Conservation (phyloP, 2,329 filamentous ascomycete genomes). For the Metarhizium album region DNA sequence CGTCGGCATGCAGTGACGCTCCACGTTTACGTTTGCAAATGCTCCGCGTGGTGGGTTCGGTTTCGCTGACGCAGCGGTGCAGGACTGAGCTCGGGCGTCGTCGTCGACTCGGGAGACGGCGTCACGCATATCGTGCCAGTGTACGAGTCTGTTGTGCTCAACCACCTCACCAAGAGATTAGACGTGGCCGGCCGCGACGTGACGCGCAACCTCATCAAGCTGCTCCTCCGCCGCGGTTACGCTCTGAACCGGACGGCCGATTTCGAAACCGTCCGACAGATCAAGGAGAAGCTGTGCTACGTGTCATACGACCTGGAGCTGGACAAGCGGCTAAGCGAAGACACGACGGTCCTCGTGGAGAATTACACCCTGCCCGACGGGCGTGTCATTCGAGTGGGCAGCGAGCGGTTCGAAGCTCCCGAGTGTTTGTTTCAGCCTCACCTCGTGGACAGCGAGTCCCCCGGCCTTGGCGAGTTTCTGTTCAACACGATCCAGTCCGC, state of each 20-base stretch:
- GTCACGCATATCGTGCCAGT: conserved; percentile 98
- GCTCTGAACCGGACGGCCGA: conserved; percentile 96
- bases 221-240: conserved; percentile 87
- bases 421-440: conserved; percentile 99
- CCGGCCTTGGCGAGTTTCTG: conserved; percentile 89
- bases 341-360: conserved; percentile 94
- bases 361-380: conserved; percentile 96
- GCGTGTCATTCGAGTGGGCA: conserved; percentile 89
- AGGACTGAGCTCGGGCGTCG: conserved; percentile 88
- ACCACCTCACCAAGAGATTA: conserved; percentile 86
- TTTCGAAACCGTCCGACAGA: conserved; percentile 97
- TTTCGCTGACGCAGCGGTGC: conserved; percentile 1
- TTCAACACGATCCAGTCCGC: conserved; percentile 98
- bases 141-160: conserved; percentile 95
- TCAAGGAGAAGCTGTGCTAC: conserved; percentile 99
- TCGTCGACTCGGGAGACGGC: conserved; percentile 95
- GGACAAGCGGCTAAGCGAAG: conserved; percentile 91
- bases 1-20: conserved; percentile 12
- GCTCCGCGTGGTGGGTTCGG: no score
- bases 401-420: conserved; percentile 93
- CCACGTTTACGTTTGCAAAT: not conserved
- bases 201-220: conserved; percentile 93
- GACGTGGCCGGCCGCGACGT: conserved; percentile 96
- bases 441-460: conserved; percentile 93
- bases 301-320: conserved; percentile 96